These are phyloP conservation scores for Monosporascus sp. DNA, from an alignment of 2,329 filamentous ascomycete species.

Conservation along the genomic window DNA sequence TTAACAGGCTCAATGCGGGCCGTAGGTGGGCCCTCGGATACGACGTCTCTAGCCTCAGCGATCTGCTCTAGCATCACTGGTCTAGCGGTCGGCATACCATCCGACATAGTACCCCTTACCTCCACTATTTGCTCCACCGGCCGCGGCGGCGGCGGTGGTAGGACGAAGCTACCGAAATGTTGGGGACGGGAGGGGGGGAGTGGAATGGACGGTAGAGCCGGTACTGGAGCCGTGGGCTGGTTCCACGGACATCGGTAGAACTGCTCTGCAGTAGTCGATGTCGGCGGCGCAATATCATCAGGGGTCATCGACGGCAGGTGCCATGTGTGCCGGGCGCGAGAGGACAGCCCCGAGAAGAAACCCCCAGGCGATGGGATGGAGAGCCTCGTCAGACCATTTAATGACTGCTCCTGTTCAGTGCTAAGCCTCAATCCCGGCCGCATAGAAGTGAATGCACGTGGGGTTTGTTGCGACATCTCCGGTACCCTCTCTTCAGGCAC, in stretches of 20 bases:
- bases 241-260: slow-evolving; percentile 87
- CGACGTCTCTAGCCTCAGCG: slow-evolving; percentile 28
- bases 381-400: slow-evolving; percentile 70
- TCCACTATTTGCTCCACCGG: slow-evolving; percentile 67
- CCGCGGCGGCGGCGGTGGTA: slow-evolving; percentile 37
- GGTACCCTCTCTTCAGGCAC: slow-evolving; percentile 37
- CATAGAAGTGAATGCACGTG: slow-evolving; percentile 43
- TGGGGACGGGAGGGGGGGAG: slow-evolving; percentile 34
- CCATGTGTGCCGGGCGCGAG: slow-evolving; percentile 76
- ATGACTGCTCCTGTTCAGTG: slow-evolving; percentile 51
- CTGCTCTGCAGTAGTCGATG: slow-evolving; percentile 83
- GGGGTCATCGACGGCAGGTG: slow-evolving; percentile 53
- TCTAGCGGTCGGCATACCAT: slow-evolving; percentile 64
- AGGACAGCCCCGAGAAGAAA: slow-evolving; percentile 83
- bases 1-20: slow-evolving; percentile 22
- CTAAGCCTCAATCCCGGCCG: slow-evolving; percentile 30
- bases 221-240: slow-evolving; percentile 32
- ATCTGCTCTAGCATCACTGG: slow-evolving; percentile 39
- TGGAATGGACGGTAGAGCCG: slow-evolving; percentile 22
- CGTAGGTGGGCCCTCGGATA: slow-evolving; percentile 23
- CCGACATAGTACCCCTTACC: slow-evolving; percentile 46
- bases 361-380: slow-evolving; percentile 88
- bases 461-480: slow-evolving; percentile 50
- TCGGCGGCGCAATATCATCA: slow-evolving; percentile 58
- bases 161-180: slow-evolving; percentile 30